Percentiles rank a stretch among this genome's conserved stretches.
Evolutionary conservation across 805 yeast genomes (phyloP).

Genomic region (Yamadazyma olivae): DNA sequence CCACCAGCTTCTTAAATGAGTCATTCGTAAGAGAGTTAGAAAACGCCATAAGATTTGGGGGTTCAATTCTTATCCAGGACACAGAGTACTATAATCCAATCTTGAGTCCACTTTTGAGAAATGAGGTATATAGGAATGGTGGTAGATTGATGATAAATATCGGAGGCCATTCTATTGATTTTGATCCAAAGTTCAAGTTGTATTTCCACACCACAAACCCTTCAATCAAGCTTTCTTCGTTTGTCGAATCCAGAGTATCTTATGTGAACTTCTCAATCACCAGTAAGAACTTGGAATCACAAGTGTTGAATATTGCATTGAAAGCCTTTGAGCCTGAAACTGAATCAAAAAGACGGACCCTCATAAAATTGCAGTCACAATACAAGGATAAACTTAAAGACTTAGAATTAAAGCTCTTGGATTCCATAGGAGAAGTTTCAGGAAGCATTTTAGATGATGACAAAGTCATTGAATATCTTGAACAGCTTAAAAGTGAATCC

Average conservation of each 20-base stretch:
- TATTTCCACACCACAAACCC: constrained; percentile 62
- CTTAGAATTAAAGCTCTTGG: constrained; percentile 59
- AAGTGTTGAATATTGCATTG: constrained; percentile 57
- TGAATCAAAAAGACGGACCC: constrained; percentile 52
- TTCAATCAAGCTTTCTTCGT: constrained; percentile 43
- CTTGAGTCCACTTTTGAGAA: constrained; percentile 56
- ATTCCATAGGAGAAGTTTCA: constrained; percentile 51
- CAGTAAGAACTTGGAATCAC: constrained; percentile 58
- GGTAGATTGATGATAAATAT: constrained; percentile 62
- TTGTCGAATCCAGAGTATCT: constrained; percentile 59
- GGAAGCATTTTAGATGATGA: constrained; percentile 71
- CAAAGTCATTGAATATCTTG: constrained; percentile 56
- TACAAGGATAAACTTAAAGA: constrained; percentile 50
- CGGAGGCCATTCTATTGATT: constrained; percentile 64
- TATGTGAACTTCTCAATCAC: constrained; percentile 74
- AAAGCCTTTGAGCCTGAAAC: constrained; percentile 61
- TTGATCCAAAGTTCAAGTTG: constrained; percentile 60
- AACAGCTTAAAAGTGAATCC: constrained; percentile 63
- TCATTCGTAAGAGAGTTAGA: constrained; percentile 68
- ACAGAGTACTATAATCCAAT: constrained; percentile 81
- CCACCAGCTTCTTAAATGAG: constrained; percentile 71
- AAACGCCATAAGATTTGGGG: constrained; percentile 83
- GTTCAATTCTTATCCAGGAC: constrained; percentile 66
- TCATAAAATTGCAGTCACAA: constrained; percentile 56
- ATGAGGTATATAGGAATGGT: constrained; percentile 63